Evolutionary conservation across 2,329 filamentous ascomycete genomes (phyloP), one percentile per base, ranked within the genome.

Genomic region (Colletotrichum eleusines): DNA sequence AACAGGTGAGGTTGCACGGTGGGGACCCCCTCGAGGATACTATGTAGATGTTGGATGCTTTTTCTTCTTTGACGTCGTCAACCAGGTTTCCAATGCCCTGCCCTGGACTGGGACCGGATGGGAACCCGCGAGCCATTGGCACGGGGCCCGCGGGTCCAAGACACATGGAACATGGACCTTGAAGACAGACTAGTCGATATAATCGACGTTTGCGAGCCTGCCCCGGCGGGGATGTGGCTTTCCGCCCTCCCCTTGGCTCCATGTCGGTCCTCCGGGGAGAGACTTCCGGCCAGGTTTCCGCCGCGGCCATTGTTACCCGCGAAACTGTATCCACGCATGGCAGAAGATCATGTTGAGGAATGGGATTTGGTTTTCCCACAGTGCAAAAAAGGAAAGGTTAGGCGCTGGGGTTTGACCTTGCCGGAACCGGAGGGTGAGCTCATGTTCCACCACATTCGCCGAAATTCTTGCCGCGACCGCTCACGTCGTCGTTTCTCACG

Each of bases 241-340:
- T 42, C 38, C 48, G 46, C 26, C 54, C 18, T 26, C 26, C 44
- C 44, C 40, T 48, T 42, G 28, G 31, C 18, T 42, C 46, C 61
- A 66, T 58, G 53, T 31, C 68, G 40, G 67, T 60, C 63, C 9
- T 68, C 11, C 53, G 64, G 69, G 69, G 26, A 54, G 51, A 53
- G 44, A 33, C 28, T 54, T 71, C 69, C 69, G 69, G 58, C 46
- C 35, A 46, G 54, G 54, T 53, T 69, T 31, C 65, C 65, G 51
- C 31, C 3, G 26, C 51, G 33, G 55, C 51, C 40, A 53, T n/a
- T 58, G 66, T 58, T 11, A 55, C 53, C 35, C 7, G 12, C 16
- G 42, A 50, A 28, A 33, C 26, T 53, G 20, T 2, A 38, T 42
- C 64, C 68, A 14, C 28, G 64, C 35, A 23, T 11, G 18, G 28